Evolutionary conservation across 768 basidiomycete species (phyloP), one percentile per base, ranked within the genome.

Genomic region (Hericium coralloides): DNA sequence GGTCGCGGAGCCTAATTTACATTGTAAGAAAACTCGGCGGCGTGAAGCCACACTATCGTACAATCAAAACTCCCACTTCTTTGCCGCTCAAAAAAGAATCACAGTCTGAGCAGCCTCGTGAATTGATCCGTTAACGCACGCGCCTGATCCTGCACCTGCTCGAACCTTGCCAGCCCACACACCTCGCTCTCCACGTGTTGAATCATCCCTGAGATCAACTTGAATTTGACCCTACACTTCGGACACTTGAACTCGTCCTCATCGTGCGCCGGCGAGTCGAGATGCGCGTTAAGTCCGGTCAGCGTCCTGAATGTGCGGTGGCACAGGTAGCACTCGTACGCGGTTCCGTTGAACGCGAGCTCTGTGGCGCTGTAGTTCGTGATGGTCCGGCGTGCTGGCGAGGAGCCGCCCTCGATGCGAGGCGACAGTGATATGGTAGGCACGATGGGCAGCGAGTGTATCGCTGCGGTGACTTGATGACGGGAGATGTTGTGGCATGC

Each of bases 281-380:
- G 74, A 63, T 88, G 87, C 59, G 76, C 72, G 63, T 88, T 85
- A 50, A 89, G 73, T 10, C 67, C 70, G 0, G n/a, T 10, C 14
- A 85, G 74, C 1, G 69, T 62, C 41, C 64, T 20, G 63, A 77
- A 83, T 8, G 49, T 61, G 23, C 55, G 59, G 65, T 80, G 76
- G 65, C 87, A 87, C 22, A 88, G 67, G 64, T 79, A 79, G 68
- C 85, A 89, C 67, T 89, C 84, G 65, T 75, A 88, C 8, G 60
- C 70, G 6, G 1, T 7, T 0, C 72, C 71, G 58, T 78, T 78
- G 71, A 71, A 77, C 12, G 76, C 69, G 31, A 61, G 66, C 15
- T 65, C 63, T 9, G 76, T 76, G 49, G 74, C 74, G 20, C 31
- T 31, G 22, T 38, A n/a, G 20, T 49, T 25, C 49, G 55, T 56